Percentiles rank a stretch among this genome's conserved stretches.
These are phyloP conservation scores for Herpetospermum pedunculosum DNA, from an alignment of 306 rosid genomes.

Conservation along the genomic window DNA sequence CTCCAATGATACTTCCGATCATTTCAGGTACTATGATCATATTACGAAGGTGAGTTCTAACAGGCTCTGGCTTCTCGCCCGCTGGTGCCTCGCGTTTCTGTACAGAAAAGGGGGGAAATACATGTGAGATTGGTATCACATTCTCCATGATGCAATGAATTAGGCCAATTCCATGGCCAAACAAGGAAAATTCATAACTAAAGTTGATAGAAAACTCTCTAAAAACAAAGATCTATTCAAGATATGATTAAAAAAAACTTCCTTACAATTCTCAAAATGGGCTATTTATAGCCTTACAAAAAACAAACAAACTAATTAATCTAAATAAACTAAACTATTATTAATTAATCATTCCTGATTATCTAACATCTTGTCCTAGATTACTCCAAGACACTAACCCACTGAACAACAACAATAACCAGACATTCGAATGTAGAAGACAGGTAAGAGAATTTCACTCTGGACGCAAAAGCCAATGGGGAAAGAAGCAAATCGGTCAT, in stretches of 20 bases:
- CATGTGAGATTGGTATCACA: neutral
- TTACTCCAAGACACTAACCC: neutral
- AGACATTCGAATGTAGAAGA: neutral
- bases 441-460: neutral
- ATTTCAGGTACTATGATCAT: conserved; percentile 91
- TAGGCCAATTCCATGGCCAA: too few relatives aligned
- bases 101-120: neutral
- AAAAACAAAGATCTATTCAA: too few relatives aligned
- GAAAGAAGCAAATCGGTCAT: neutral
- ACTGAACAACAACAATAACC: neutral
- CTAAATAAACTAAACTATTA: too few relatives aligned
- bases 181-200: too few relatives aligned
- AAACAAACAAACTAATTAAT: too few relatives aligned
- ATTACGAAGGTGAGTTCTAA: conserved; percentile 79
- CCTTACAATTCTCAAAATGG: too few relatives aligned
- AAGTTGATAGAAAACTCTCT: too few relatives aligned
- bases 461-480: neutral
- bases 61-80: conserved; percentile 93
- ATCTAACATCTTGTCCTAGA: too few relatives aligned
- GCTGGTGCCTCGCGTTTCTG: conserved; percentile 91
- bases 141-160: too few relatives aligned
- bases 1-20: conserved; percentile 87
- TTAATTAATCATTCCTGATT: too few relatives aligned
- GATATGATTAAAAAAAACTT: too few relatives aligned
- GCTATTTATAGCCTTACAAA: too few relatives aligned